Percentiles rank a stretch among this genome's conserved stretches.
Conservation (phyloP, 176 grass and related monocot species). For the Tuctoria greenei region DNA sequence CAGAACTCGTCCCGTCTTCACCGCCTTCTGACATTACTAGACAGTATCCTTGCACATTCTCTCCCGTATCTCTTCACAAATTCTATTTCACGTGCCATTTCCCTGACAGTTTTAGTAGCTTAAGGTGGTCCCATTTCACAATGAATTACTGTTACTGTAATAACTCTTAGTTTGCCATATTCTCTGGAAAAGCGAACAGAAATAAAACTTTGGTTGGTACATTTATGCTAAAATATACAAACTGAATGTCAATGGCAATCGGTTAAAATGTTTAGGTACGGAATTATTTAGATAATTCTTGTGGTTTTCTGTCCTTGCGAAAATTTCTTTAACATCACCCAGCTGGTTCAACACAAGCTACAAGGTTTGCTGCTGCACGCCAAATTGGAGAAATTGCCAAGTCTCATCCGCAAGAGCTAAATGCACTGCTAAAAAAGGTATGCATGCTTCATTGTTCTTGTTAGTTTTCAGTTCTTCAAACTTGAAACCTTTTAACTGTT, state of each 20-base stretch:
- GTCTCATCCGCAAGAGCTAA: conserved; percentile 85
- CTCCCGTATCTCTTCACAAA: not conserved
- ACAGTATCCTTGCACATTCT: conserved; percentile 63
- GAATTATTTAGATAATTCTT: not conserved
- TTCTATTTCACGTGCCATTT: not conserved
- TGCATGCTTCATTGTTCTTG: not conserved
- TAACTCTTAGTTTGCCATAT: not conserved
- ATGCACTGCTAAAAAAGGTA: conserved; percentile 86
- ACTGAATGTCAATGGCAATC: not conserved
- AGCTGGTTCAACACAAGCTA: conserved; percentile 95
- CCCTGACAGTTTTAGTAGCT: not conserved
- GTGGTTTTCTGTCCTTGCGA: conserved; percentile 20
- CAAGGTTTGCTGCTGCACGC: conserved; percentile 79
- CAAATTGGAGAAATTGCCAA: conserved; percentile 97
- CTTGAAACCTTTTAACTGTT: not conserved
- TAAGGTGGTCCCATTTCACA: not conserved
- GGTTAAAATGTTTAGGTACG: not conserved
- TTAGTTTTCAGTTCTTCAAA: not conserved
- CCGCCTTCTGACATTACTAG: conserved; percentile 90
- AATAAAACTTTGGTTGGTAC: not conserved
- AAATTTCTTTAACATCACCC: conserved; percentile 53
- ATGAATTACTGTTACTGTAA: not conserved
- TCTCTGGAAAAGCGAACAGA: not conserved
- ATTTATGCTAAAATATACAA: not conserved
- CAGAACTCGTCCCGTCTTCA: conserved; percentile 93